These are phyloP conservation scores for Grigorovia transvaalensis DNA, from an alignment of 805 yeast genomes.

Conservation along the genomic window DNA sequence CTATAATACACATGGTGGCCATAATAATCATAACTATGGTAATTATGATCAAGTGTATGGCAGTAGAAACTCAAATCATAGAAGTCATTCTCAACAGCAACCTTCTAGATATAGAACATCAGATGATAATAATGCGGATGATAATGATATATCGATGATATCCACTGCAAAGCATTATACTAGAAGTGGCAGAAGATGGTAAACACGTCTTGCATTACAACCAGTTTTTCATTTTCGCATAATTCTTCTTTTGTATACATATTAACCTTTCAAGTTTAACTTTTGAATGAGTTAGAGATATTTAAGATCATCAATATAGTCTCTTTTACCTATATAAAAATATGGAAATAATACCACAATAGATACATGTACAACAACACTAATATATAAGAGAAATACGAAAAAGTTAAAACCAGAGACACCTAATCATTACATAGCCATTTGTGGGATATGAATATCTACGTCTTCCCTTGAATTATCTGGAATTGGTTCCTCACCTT, in stretches of 20 bases:
- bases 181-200: conserved; percentile 27
- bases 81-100: conserved; percentile 13
- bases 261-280: too few relatives aligned
- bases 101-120: conserved; percentile 1
- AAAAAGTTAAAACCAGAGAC: too few relatives aligned
- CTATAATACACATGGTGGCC: neutral
- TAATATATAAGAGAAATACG: conserved; percentile 2
- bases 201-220: neutral
- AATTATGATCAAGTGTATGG: neutral
- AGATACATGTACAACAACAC: neutral
- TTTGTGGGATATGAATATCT: conserved; percentile 43
- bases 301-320: too few relatives aligned
- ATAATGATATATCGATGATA: conserved; percentile 29
- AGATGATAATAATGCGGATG: conserved; percentile 10
- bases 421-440: conserved; percentile 1
- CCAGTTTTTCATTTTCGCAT: neutral
- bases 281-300: too few relatives aligned
- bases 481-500: conserved; percentile 35
- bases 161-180: conserved; percentile 26
- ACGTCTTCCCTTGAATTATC: conserved; percentile 37
- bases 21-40: neutral
- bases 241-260: too few relatives aligned
- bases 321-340: neutral
- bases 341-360: neutral
- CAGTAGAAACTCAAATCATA: conserved; percentile 11